A percentile compares a stretch with the other conserved stretches of the same genome.
These are phyloP conservation scores for Immersiporthe knoxdaviesiana DNA, from an alignment of 2,329 filamentous ascomycete genomes.

Conservation along the genomic window DNA sequence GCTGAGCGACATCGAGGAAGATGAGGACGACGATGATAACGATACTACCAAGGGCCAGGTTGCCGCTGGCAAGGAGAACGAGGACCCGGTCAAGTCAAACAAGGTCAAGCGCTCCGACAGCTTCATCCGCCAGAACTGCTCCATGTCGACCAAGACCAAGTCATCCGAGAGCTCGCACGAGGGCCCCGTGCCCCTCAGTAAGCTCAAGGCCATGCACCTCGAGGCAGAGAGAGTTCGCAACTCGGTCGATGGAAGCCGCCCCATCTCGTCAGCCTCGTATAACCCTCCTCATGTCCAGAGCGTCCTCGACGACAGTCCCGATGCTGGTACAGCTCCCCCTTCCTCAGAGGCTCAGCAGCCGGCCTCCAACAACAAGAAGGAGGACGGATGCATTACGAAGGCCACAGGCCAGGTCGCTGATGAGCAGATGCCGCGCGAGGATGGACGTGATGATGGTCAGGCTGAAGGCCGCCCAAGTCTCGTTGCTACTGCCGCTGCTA, in stretches of 20 bases:
- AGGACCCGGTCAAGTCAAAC: slow-evolving; percentile 5
- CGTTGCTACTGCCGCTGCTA: neutral
- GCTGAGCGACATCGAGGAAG: slow-evolving; percentile 27
- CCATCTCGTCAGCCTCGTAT: slow-evolving; percentile 17
- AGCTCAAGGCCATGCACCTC: slow-evolving; percentile 15
- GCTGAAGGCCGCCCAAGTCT: neutral
- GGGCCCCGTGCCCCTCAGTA: slow-evolving; percentile 8
- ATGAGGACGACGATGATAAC: slow-evolving; percentile 11
- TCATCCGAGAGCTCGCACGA: slow-evolving; percentile 24
- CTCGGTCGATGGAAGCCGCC: slow-evolving; percentile 13
- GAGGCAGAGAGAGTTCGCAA: slow-evolving; percentile 14
- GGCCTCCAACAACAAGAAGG: neutral
- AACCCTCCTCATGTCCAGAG: slow-evolving; percentile 20
- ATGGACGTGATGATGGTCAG: neutral
- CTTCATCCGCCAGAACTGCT: slow-evolving; percentile 23
- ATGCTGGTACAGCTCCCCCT: neutral
- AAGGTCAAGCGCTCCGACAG: slow-evolving; percentile 21
- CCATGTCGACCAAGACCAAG: slow-evolving; percentile 21
- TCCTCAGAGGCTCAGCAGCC: neutral
- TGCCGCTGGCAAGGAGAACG: slow-evolving; percentile 26
- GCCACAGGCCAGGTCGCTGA: neutral
- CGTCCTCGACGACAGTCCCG: neutral
- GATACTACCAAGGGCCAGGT: neutral
- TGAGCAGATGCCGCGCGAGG: slow-evolving; percentile 2
- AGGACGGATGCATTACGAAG: slow-evolving; percentile 1